Evolutionary conservation across 2,329 filamentous ascomycete genomes (phyloP).

Genomic region (Fusarium tricinctum): DNA sequence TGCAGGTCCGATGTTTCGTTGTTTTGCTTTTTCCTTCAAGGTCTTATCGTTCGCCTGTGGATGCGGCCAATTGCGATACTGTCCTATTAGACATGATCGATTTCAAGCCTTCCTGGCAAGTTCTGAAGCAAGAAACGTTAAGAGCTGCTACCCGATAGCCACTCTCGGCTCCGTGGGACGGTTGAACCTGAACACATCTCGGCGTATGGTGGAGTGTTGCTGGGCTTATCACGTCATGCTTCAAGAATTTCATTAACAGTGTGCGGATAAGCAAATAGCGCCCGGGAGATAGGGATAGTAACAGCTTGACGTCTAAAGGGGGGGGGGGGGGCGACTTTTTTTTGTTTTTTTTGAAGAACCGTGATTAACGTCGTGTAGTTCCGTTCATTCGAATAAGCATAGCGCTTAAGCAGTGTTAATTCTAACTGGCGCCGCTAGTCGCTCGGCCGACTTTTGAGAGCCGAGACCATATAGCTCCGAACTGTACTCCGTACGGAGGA

Average conservation of each 20-base stretch:
- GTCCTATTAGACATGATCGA: constrained; percentile 1
- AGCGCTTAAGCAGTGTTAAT: constrained; percentile 25
- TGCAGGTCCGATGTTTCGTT: constrained; percentile 39
- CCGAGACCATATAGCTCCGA: constrained; percentile 8
- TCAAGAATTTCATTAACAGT: constrained; percentile 11
- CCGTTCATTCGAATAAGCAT: constrained; percentile 18
- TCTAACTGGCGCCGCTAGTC: constrained; percentile 20
- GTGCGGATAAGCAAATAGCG: not conserved
- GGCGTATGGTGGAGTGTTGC: constrained; percentile 27
- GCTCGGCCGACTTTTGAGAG: constrained; percentile 25
- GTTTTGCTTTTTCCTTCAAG: constrained; percentile 11
- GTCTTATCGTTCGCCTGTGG: not conserved
- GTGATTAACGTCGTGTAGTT: not conserved
- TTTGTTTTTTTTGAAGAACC: not conserved
- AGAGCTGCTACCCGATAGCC: constrained; percentile 15
- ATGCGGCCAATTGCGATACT: not conserved
- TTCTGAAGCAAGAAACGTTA: constrained; percentile 6
- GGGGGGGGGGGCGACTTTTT: too few species aligned
- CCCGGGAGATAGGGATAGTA: constrained; percentile 12
- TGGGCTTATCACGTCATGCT: constrained; percentile 38
- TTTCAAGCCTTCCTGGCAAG: not conserved
- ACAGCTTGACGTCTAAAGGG: constrained; percentile 1
- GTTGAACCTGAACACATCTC: constrained; percentile 37
- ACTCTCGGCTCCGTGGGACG: constrained; percentile 21
- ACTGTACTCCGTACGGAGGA: constrained; percentile 3